Evolutionary conservation across 2,329 filamentous ascomycete species (phyloP), one percentile per base, ranked within the genome.

Genomic region (Diaporthe ampelina): DNA sequence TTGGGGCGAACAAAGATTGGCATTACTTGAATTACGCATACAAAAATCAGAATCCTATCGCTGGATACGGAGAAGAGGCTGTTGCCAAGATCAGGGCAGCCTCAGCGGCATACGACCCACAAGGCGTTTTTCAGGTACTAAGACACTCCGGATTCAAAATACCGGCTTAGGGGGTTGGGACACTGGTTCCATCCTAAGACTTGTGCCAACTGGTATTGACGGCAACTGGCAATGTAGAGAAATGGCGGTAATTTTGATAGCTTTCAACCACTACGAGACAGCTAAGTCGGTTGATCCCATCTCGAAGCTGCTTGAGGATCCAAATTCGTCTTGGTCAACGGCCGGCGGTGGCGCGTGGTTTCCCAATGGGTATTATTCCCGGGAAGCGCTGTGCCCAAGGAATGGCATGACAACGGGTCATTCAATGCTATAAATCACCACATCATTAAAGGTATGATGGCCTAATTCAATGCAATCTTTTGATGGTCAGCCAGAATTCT

Each of bases 21-120:
- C 79, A 83, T 43, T 87, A 84, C 74, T 79, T 86, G 54, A 87
- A 88, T 78, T 87, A 88, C 68, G 85, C 85, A 0, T 79, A 81
- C 40, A 75, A 77, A 3, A 79, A 80, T 57, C 84, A 88, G 78
- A 77, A 84, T 29, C 83, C 85, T 0, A 78, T 86, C 21, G 67
- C 76, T 8, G 75, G 80, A 8, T 87, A 86, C 69, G 85, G 85
- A 0, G 54, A 78, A 11, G 79, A 81, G 35, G 84, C 82, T 54
- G 70, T 85, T 21, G 78, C 78, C 8, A 78, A 79, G 50, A 70
- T 85, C 54, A 79, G 77, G 72, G 75, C 71, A 21, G 76, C 80
- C 13, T 79, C 81, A 4, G 73, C 76, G 24, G 80, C 81, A 72
- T 85, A 84, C 56, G 83, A 85, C 71, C 80, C 81, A 2, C 61